These are phyloP conservation scores for Coemansia sp. DNA, from an alignment of 192 early-diverging fungal genomes.

Conservation along the genomic window DNA sequence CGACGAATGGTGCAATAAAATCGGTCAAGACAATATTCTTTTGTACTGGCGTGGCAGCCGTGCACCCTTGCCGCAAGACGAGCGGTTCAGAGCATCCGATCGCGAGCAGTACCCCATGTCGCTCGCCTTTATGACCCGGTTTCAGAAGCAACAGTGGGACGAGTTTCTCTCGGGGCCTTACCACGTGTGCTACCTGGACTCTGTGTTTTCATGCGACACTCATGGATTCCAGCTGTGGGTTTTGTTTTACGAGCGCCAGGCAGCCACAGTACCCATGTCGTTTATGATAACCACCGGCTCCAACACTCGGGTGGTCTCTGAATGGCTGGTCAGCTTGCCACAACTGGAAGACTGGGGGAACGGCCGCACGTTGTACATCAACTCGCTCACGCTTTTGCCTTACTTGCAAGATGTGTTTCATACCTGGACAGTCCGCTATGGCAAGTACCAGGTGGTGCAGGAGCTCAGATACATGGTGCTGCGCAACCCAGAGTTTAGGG, in stretches of 20 bases:
- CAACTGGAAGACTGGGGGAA: slow-evolving; percentile 18
- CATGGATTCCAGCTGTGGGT: slow-evolving; percentile 48
- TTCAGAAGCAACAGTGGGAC: slow-evolving; percentile 33
- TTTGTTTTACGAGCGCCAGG: slow-evolving; percentile 27
- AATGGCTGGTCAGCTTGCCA: slow-evolving; percentile 3
- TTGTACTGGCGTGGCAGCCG: slow-evolving; percentile 12
- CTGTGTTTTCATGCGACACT: slow-evolving; percentile 9
- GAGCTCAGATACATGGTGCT: slow-evolving; percentile 7
- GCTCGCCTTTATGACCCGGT: slow-evolving; percentile 27
- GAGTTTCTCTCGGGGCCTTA: slow-evolving; percentile 9
- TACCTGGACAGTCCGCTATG: slow-evolving; percentile 18
- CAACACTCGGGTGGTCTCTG: no score
- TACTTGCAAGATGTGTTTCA: slow-evolving; percentile 10
- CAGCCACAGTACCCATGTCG: slow-evolving; percentile 14
- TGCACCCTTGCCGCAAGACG: slow-evolving; percentile 19
- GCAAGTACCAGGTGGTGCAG: slow-evolving; percentile 39
- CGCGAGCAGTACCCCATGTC: slow-evolving; percentile 5
- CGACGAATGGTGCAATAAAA: slow-evolving; percentile 21
- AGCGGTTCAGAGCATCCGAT: slow-evolving; percentile 3
- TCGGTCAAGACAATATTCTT: slow-evolving; percentile 13
- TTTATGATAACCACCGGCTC: slow-evolving; percentile 36
- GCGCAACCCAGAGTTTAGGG: neutral
- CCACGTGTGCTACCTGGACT: slow-evolving; percentile 33
- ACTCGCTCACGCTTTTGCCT: slow-evolving; percentile 5
- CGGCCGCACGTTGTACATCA: slow-evolving; percentile 21